These are phyloP conservation scores for Glomus cerebriforme DNA, from an alignment of 192 early-diverging fungal genomes.

Conservation along the genomic window DNA sequence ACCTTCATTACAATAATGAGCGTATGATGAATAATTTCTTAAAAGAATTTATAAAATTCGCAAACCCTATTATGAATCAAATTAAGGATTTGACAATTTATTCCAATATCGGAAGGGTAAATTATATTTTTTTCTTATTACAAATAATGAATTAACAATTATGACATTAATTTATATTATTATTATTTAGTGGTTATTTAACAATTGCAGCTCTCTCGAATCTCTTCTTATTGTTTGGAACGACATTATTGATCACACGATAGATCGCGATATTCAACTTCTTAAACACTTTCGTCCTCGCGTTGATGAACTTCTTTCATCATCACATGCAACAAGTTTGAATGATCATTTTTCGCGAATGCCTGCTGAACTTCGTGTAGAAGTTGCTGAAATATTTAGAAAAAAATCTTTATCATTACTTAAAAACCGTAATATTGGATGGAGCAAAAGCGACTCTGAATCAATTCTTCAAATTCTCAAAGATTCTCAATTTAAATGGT, in stretches of 20 bases:
- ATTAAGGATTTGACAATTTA: not conserved
- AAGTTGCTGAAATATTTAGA: not conserved
- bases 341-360: too few species aligned
- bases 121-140: not conserved
- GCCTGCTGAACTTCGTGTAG: not conserved
- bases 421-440: not conserved
- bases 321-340: not conserved
- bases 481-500: not conserved
- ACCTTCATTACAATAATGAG: not conserved
- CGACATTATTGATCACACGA: not conserved
- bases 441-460: not conserved
- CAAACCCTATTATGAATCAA: not conserved
- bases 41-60: not conserved
- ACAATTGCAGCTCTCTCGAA: not conserved
- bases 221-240: not conserved
- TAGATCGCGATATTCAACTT: not conserved
- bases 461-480: not conserved
- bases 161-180: not conserved
- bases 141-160: not conserved
- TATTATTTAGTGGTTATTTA: not conserved
- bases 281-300: not conserved
- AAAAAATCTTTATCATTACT: not conserved
- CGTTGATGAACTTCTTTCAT: not conserved
- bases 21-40: not conserved
- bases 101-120: not conserved